Evolutionary conservation across 345 rosid genomes (phyloP), one percentile per base, ranked within the genome.

Genomic region (Eucalyptus albens): DNA sequence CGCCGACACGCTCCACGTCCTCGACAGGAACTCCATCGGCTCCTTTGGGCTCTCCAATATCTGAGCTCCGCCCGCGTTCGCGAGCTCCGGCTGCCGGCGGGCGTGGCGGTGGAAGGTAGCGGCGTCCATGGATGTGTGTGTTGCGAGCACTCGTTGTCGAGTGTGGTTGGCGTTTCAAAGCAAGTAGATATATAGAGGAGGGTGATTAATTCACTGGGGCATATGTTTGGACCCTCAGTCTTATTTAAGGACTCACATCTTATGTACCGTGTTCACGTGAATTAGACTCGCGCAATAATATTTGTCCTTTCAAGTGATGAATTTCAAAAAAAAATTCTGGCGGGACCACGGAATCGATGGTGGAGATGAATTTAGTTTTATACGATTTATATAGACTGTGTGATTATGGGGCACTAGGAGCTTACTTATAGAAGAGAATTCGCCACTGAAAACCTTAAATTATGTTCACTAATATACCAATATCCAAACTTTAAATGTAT

Each of bases 1-100:
- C 60, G 98, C 98, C 16, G 99, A 95, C 65, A 88, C 94, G 82
- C 98, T 94, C 99, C 99, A 96, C 4, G 99, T 95, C 92, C 99
- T 94, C 4, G 99, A 95, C 88, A 97, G 92, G 92, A 96, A 97
- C 93, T 97, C 99, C 98, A 97, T 95, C 15, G 98, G 99, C 88
- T 95, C 94, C 93, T 95, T 88, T 21, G 90, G 90, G 88, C 90
- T 90, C 88, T 88, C 90, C 85, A 77, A 40, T 40, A 77, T 77
- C 47, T 77, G 85, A 51, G 65, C 16, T 86, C 60, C 27, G 65
- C 42, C 56, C 6, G 29, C 5, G 8, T 86, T 47, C 13, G 24
- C 87, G 24, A 50, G 85, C 85, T 77, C 85, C 56, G 37, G 56
- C 56, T 86, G 87, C 56, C 21, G 87, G 24, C 87, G 56, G 40